Conservation (phyloP, 257 asterid genomes). For the Fraxinus cuspidata region DNA sequence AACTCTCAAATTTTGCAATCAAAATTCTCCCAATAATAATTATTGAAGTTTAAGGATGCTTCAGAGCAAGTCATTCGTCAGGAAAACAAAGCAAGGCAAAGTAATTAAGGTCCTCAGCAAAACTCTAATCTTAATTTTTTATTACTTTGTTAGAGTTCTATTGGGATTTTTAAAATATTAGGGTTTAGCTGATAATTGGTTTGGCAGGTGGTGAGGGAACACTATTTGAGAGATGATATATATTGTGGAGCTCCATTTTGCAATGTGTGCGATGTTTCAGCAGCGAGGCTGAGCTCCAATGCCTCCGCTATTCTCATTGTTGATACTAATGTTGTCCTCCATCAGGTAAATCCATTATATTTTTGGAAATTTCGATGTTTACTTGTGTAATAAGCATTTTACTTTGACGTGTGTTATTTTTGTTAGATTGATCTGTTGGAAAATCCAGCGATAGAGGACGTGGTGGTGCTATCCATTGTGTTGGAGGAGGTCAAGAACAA, state of each 20-base stretch:
- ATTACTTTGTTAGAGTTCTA: background rate
- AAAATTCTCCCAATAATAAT: background rate
- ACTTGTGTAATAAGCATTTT: background rate
- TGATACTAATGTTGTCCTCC: constrained; percentile 91
- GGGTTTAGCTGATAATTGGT: constrained; percentile 23
- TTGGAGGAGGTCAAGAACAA: constrained; percentile 93
- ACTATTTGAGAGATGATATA: constrained; percentile 88
- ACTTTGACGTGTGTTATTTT: background rate
- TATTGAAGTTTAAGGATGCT: constrained; percentile 47
- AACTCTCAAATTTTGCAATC: background rate
- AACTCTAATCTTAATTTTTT: background rate
- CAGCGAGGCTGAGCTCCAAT: constrained; percentile 55
- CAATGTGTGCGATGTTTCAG: constrained; percentile 57
- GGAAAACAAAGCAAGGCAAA: constrained; percentile 83
- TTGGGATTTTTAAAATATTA: constrained; percentile 6
- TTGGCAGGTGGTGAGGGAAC: constrained; percentile 82
- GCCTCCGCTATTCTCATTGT: constrained; percentile 56
- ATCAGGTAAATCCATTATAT: constrained; percentile 51
- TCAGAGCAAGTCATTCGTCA: constrained; percentile 71
- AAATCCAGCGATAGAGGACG: constrained; percentile 84
- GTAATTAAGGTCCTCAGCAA: constrained; percentile 59
- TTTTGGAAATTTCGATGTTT: background rate
- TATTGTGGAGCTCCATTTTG: constrained; percentile 90
- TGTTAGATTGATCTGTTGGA: constrained; percentile 91
- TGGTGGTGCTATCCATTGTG: constrained; percentile 86